Conservation (phyloP, 1,139 yeast genomes). For the Blastobotrys proliferans region DNA sequence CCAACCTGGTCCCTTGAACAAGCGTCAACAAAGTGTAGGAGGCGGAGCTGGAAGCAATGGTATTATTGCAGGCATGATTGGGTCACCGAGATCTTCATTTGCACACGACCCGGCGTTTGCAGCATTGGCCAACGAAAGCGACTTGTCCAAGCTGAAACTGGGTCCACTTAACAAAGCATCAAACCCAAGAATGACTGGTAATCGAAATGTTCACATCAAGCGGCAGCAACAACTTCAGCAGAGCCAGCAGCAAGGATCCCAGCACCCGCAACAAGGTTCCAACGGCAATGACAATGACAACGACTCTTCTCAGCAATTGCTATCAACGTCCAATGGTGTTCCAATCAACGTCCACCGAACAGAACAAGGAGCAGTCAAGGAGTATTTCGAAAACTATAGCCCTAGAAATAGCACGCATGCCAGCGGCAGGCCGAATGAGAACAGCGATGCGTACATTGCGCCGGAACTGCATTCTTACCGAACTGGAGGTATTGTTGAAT, state of each 20-base stretch:
- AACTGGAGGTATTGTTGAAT: conserved; percentile 75
- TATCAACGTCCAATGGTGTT: conserved; percentile 14
- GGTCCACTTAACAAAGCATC: conserved; percentile 63
- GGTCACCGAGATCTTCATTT: conserved; percentile 19
- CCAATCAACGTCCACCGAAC: conserved; percentile 40
- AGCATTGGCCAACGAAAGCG: conserved; percentile 16
- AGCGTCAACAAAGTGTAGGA: conserved; percentile 35
- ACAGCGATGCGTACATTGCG: conserved; percentile 1
- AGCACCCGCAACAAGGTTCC: conserved; percentile 1
- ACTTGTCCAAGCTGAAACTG: conserved; percentile 28
- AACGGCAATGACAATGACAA: background rate
- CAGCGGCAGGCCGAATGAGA: background rate
- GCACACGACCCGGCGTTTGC: conserved; percentile 26
- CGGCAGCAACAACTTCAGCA: background rate
- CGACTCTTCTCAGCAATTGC: background rate
- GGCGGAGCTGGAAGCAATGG: too few species aligned
- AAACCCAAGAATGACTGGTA: conserved; percentile 72
- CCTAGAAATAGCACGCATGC: conserved; percentile 3
- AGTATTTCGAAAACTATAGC: conserved; percentile 18
- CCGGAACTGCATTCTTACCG: conserved; percentile 31
- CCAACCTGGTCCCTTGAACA: conserved; percentile 81
- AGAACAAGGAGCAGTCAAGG: conserved; percentile 47
- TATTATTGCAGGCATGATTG: too few species aligned
- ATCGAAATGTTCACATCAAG: conserved; percentile 45
- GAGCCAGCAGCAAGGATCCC: conserved; percentile 2